phyloP scores from a whole-genome alignment of 495 filamentous ascomycete species.

The Evansstolkia leycettana region DNA sequence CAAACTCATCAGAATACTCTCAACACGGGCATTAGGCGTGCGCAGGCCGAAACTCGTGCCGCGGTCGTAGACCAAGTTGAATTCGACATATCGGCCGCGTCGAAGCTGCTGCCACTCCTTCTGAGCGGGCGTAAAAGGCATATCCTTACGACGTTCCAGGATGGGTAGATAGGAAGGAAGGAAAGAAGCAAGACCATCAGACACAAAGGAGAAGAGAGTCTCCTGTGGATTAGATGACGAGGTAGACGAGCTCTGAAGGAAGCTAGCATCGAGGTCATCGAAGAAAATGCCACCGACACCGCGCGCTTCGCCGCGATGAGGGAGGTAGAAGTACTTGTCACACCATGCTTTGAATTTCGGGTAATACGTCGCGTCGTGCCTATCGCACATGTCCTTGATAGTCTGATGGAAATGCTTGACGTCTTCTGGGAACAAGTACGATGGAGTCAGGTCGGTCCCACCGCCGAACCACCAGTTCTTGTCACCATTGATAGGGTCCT shows the following conservation, averaged over 20 bases:
- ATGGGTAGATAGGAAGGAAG: slow-evolving; percentile 88
- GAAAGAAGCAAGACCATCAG: slow-evolving; percentile 74
- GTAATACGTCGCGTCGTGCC: slow-evolving; percentile 86
- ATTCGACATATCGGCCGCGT: slow-evolving; percentile 90
- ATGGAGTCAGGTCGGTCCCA: slow-evolving; percentile 85
- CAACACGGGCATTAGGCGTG: slow-evolving; percentile 81
- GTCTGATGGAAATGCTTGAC: slow-evolving; percentile 91
- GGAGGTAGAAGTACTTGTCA: slow-evolving; percentile 91
- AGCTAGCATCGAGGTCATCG: slow-evolving; percentile 77
- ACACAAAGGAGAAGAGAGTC: slow-evolving; percentile 82
- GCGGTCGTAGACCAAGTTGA: slow-evolving; percentile 95
- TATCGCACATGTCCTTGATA: slow-evolving; percentile 87
- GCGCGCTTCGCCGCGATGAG: slow-evolving; percentile 79
- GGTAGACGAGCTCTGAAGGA: slow-evolving; percentile 28
- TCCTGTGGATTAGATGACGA: slow-evolving; percentile 71
- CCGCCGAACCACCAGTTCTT: slow-evolving; percentile 95
- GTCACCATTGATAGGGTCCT: slow-evolving; percentile 53
- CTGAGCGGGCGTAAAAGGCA: slow-evolving; percentile 72
- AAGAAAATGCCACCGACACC: slow-evolving; percentile 98
- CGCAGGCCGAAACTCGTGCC: slow-evolving; percentile 91
- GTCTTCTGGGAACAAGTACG: slow-evolving; percentile 93
- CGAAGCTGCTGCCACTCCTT: slow-evolving; percentile 96
- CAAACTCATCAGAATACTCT: slow-evolving; percentile 96
- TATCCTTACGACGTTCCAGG: slow-evolving; percentile 73
- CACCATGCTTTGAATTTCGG: slow-evolving; percentile 97